phyloP scores from a whole-genome alignment of 2,329 filamentous ascomycete species.

The Claviceps sp. region DNA sequence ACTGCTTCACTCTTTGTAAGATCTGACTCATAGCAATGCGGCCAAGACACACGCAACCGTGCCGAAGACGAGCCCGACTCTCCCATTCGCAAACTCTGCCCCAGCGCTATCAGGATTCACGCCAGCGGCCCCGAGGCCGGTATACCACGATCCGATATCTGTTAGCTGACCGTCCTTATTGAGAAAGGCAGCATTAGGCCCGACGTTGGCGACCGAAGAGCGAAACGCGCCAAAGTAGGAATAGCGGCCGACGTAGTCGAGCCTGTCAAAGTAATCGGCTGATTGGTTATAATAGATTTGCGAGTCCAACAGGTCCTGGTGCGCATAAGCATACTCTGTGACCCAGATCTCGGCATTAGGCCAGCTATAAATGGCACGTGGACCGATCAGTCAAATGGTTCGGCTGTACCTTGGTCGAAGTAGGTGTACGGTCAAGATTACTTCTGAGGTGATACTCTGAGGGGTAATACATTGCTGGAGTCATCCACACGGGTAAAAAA shows the following conservation, averaged over 20 bases:
- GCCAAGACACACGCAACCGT: conserved; percentile 2
- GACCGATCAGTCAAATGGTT: neutral
- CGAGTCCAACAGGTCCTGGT: conserved; percentile 41
- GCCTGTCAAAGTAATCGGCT: conserved; percentile 49
- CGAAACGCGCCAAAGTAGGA: conserved; percentile 67
- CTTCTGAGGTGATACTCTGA: too few relatives aligned
- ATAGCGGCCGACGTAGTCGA: conserved; percentile 48
- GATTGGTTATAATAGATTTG: conserved; percentile 57
- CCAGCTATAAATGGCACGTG: conserved; percentile 31
- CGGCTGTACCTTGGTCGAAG: too few relatives aligned
- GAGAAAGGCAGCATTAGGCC: conserved; percentile 58
- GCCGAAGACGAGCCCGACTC: conserved; percentile 1
- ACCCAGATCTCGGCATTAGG: conserved; percentile 57
- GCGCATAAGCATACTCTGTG: conserved; percentile 58
- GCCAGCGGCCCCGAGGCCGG: conserved; percentile 42
- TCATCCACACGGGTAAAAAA: neutral
- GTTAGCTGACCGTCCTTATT: conserved; percentile 55
- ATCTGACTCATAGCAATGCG: conserved; percentile 1
- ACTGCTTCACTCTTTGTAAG: too few relatives aligned
- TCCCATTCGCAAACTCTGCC: neutral
- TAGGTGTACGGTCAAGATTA: too few relatives aligned
- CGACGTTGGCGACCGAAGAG: conserved; percentile 56
- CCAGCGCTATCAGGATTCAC: conserved; percentile 21
- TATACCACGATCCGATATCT: conserved; percentile 64
- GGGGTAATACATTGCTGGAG: too few relatives aligned